Evolutionary conservation across 2,329 filamentous ascomycete species (phyloP), one percentile per base, ranked within the genome.

Genomic region (Chrysoporthe cubensis): DNA sequence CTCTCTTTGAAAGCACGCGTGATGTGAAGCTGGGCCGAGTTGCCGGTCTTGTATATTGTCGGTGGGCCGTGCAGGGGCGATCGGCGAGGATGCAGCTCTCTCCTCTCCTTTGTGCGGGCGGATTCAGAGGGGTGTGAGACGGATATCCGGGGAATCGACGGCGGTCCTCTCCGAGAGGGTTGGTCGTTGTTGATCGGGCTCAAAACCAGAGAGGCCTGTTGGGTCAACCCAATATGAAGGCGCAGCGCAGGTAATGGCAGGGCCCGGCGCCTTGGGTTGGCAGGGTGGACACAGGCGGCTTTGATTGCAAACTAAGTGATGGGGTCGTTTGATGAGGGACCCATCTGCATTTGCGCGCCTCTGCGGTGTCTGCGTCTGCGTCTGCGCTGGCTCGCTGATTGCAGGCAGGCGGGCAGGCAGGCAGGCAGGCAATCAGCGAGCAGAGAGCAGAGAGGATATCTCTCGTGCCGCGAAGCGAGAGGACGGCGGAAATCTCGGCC

Each of bases 391-490:
- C 32, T 44, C 18, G n/a, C 46, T 54, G 37, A 44, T 42, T 43
- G 57, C 46, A 63, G 43, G 44, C 16, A n/a, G 34, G 32, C 54
- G 40, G 40, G 4, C 34, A 57, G 11, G 26, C 26, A 26, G 26
- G 57, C 46, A 63, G 43, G 44, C 16, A n/a, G 34, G 32, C 54
- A 57, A 57, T 13, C 34, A 57, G 11, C n/a, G 50, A 21, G 26
- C 54, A 57, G 34, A 34, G 32, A 18, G 32, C 6, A 57, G 32
- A 26, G 32, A 7, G 50, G 26, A 52, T 54, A 21, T 54, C 26
- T 54, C 21, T 48, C 21, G 43, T 62, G 59, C 43, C 43, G 40
- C 59, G 59, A 48, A 62, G 59, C 59, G 59, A 62, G 48, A 62
- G 59, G 59, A 62, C 37, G 43, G 44, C 11, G 42, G 21, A 5